A percentile compares a stretch with the other conserved stretches of the same genome.
Conservation (phyloP, 169 alveolate species). For the Cryptosporidium ryanae region DNA sequence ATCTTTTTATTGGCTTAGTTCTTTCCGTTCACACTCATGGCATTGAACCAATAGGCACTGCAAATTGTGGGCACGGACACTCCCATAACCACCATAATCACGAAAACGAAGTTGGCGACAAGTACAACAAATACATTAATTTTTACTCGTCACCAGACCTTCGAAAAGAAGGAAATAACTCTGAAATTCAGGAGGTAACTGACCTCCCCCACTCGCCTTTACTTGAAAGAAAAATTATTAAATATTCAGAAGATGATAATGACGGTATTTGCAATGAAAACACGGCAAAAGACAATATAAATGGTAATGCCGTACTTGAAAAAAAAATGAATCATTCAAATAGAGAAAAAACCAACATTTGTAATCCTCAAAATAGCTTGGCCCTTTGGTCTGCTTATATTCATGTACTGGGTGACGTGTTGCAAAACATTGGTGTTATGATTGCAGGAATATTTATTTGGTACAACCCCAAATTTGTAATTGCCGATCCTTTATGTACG, state of each 20-base stretch:
- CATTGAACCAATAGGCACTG: slow-evolving; percentile 48
- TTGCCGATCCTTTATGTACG: slow-evolving; percentile 97
- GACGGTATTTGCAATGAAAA: background rate
- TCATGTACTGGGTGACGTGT: slow-evolving; percentile 94
- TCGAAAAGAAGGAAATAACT: slow-evolving; percentile 23
- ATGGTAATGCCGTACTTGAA: too few species aligned
- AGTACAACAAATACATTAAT: background rate
- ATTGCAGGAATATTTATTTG: slow-evolving; percentile 92
- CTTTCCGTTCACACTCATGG: slow-evolving; percentile 85
- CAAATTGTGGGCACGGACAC: slow-evolving; percentile 12
- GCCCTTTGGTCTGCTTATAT: slow-evolving; percentile 93
- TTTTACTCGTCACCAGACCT: too few species aligned
- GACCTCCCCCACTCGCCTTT: background rate
- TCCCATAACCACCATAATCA: background rate
- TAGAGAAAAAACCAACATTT: slow-evolving; percentile 30
- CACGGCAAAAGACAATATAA: background rate
- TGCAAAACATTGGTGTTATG: slow-evolving; percentile 93
- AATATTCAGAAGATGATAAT: background rate
- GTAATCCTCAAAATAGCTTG: slow-evolving; percentile 82
- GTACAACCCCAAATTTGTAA: slow-evolving; percentile 84
- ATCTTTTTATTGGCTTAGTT: slow-evolving; percentile 91
- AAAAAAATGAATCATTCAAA: background rate
- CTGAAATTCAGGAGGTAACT: background rate
- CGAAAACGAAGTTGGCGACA: slow-evolving; percentile 33
- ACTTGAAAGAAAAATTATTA: background rate